Conservation (phyloP, 1,284 basidiomycete species). For the Microstroma glucosiphilum region DNA sequence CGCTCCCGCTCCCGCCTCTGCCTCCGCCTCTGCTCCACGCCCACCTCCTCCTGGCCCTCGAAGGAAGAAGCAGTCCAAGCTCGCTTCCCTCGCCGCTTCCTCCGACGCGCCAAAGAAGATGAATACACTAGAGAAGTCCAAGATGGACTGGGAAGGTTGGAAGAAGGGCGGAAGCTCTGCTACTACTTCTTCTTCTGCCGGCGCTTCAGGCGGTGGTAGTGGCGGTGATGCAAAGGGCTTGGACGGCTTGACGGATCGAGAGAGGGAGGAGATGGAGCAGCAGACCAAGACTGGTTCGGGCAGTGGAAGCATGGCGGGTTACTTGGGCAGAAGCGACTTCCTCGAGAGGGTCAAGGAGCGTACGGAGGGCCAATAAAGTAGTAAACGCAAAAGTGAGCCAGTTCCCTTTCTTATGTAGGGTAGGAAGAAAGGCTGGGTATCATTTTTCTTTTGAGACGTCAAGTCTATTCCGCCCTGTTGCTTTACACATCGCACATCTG, state of each 20-base stretch:
- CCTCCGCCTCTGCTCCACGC: constrained; percentile 7
- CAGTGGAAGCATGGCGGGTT: constrained; percentile 46
- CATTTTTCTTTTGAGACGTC: too few relatives aligned
- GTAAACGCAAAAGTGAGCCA: too few relatives aligned
- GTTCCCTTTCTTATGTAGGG: too few relatives aligned
- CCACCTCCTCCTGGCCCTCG: constrained; percentile 16
- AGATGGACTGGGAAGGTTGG: constrained; percentile 44
- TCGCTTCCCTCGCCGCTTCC: constrained; percentile 24
- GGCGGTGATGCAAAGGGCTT: neutral
- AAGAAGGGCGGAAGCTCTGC: constrained; percentile 10
- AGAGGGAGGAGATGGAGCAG: constrained; percentile 43
- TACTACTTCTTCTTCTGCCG: neutral
- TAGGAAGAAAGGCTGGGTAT: too few relatives aligned
- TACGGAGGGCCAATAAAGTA: constrained; percentile 15
- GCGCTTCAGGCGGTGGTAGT: neutral
- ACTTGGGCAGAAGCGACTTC: constrained; percentile 42
- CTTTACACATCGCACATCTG: too few relatives aligned
- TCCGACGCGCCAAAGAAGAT: constrained; percentile 35
- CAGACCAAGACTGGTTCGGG: constrained; percentile 45
- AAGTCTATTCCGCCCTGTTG: too few relatives aligned
- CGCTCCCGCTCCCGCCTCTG: neutral
- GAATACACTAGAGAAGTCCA: constrained; percentile 48
- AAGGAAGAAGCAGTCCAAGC: constrained; percentile 25
- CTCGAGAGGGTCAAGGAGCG: constrained; percentile 43
- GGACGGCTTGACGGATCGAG: constrained; percentile 13